These are phyloP conservation scores for Trichophaea hybrida DNA, from an alignment of 2,329 filamentous ascomycete genomes.

Conservation along the genomic window DNA sequence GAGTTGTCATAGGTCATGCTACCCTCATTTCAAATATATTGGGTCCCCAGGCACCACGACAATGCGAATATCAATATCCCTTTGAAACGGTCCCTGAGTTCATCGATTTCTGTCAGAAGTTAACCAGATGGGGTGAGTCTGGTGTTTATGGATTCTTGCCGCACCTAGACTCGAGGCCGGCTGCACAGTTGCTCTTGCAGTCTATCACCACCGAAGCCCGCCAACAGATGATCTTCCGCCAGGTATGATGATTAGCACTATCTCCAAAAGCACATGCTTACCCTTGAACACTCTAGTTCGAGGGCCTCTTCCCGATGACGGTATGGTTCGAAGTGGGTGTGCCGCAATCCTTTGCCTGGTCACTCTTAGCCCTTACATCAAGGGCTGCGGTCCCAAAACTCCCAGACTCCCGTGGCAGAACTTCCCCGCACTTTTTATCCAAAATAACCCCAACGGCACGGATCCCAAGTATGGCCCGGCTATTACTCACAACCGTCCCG, in stretches of 20 bases:
- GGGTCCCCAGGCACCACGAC: conserved; percentile 51
- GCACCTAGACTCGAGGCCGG: conserved; percentile 62
- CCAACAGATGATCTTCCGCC: conserved; percentile 73
- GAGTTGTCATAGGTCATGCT: conserved; percentile 55
- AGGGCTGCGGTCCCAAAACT: conserved; percentile 55
- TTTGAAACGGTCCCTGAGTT: conserved; percentile 60
- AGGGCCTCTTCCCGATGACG: conserved; percentile 65
- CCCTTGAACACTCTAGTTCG: conserved; percentile 35
- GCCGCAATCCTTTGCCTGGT: conserved; percentile 76
- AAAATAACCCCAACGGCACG: conserved; percentile 58
- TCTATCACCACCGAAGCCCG: conserved; percentile 66
- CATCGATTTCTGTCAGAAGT: conserved; percentile 70
- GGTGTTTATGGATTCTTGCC: conserved; percentile 69
- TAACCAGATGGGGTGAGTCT: conserved; percentile 68
- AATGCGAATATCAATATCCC: conserved; percentile 74
- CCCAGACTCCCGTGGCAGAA: conserved; percentile 74
- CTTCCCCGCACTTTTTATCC: conserved; percentile 55
- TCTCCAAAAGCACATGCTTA: neutral
- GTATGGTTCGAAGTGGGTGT: conserved; percentile 70
- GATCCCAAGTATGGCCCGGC: conserved; percentile 44
- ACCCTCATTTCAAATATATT: conserved; percentile 67
- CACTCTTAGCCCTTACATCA: conserved; percentile 65
- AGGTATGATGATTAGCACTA: conserved; percentile 30
- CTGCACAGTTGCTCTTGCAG: conserved; percentile 57
- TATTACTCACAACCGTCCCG: conserved; percentile 53